These are phyloP conservation scores for Biscutella laevigata DNA, from an alignment of 441 rosid genomes.

Conservation along the genomic window DNA sequence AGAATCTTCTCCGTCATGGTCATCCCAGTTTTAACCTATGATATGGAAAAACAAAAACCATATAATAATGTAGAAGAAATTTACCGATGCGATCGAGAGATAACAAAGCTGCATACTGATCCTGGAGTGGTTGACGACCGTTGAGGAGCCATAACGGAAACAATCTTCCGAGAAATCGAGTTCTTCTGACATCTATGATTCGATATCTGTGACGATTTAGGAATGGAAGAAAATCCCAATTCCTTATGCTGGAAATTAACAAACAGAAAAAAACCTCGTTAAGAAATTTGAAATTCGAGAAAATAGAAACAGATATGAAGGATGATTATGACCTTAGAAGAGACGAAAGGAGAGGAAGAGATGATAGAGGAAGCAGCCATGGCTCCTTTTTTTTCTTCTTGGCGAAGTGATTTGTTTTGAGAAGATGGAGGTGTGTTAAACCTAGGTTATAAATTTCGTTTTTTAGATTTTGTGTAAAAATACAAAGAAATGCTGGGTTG, in stretches of 20 bases:
- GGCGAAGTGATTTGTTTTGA: too few relatives aligned
- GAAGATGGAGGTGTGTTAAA: too few relatives aligned
- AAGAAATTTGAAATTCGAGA: neutral
- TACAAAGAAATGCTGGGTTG: too few relatives aligned
- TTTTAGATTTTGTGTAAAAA: too few relatives aligned
- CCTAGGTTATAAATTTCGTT: too few relatives aligned
- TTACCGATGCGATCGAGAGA: neutral
- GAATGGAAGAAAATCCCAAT: conserved; percentile 36
- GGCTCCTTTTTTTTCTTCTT: neutral
- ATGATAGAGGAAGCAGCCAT: conserved; percentile 68
- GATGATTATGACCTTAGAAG: too few relatives aligned
- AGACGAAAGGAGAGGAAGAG: conserved; percentile 38
- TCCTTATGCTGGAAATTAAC: conserved; percentile 35
- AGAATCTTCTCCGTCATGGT: conserved; percentile 91
- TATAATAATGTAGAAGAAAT: neutral
- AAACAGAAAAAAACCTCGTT: too few relatives aligned
- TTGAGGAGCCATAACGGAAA: conserved; percentile 73
- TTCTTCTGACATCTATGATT: conserved; percentile 49
- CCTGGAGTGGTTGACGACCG: conserved; percentile 72
- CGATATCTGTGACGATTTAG: conserved; percentile 39
- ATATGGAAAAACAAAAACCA: conserved; percentile 17
- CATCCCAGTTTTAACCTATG: conserved; percentile 83
- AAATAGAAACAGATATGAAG: too few relatives aligned
- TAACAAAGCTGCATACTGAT: conserved; percentile 36
- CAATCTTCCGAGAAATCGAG: conserved; percentile 46